Conservation (phyloP, 2,329 filamentous ascomycete species). For the Fusarium anguioides region DNA sequence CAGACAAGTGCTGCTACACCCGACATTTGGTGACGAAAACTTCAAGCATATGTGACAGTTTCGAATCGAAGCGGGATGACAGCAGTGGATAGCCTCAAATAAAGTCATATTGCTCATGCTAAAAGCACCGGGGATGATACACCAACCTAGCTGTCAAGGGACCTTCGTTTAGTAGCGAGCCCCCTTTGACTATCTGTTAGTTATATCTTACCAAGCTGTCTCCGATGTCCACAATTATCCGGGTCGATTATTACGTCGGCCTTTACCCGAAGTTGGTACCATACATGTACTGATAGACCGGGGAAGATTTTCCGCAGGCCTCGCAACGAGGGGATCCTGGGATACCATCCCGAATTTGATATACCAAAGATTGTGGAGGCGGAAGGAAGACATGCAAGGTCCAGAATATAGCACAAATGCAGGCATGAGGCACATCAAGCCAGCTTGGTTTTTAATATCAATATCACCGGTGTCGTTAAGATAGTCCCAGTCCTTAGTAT, state of each 20-base stretch:
- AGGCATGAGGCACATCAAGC: conserved; percentile 19
- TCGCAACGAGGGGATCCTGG: too few species aligned
- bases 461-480: conserved; percentile 14
- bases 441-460: neutral
- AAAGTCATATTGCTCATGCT: neutral
- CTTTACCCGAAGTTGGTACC: conserved; percentile 12
- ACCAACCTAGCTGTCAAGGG: neutral
- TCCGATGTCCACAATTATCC: neutral
- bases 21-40: neutral
- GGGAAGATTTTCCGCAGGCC: too few species aligned
- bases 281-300: too few species aligned
- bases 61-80: conserved; percentile 6
- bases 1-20: neutral
- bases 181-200: neutral
- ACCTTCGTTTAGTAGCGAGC: neutral
- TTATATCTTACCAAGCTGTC: neutral
- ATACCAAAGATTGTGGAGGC: conserved; percentile 19
- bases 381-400: conserved; percentile 12
- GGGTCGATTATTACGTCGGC: conserved; percentile 1
- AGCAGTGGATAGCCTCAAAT: neutral
- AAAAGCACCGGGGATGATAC: neutral
- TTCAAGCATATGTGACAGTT: conserved; percentile 7
- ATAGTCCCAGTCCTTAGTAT: conserved; percentile 1
- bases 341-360: too few species aligned
- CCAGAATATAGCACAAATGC: conserved; percentile 12